phyloP scores from a whole-genome alignment of 2,329 filamentous ascomycete genomes.

The Malbranchea cinnamomea region DNA sequence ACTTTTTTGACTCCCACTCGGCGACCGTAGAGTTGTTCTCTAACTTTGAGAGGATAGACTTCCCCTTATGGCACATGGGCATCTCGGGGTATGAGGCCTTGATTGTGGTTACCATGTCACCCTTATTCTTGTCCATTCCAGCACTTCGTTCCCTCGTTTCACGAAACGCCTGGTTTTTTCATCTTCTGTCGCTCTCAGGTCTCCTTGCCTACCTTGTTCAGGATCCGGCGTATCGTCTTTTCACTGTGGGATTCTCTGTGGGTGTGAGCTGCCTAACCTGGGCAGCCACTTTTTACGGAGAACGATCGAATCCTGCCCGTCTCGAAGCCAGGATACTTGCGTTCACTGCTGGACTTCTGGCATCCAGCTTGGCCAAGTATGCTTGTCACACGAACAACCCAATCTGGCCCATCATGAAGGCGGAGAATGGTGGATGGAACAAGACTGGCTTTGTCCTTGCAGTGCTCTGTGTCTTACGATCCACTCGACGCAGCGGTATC shows the following conservation, averaged over 20 bases:
- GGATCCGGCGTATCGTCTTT: constrained; percentile 60
- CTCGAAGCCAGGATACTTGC: constrained; percentile 72
- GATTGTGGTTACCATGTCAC: constrained; percentile 71
- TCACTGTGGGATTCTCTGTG: constrained; percentile 66
- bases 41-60: constrained; percentile 42
- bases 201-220: constrained; percentile 65
- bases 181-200: constrained; percentile 64
- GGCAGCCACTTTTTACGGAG: constrained; percentile 66
- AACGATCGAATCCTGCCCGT: constrained; percentile 56
- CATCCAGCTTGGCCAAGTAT: constrained; percentile 82
- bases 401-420: constrained; percentile 88
- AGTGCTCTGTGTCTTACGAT: constrained; percentile 57
- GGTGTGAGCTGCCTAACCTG: constrained; percentile 69
- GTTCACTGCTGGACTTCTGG: constrained; percentile 65
- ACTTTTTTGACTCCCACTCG: too few relatives aligned
- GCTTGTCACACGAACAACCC: constrained; percentile 92
- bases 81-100: constrained; percentile 91
- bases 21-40: too few relatives aligned
- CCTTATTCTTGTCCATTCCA: constrained; percentile 58
- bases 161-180: constrained; percentile 53
- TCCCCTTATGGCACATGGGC: constrained; percentile 97
- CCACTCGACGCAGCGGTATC: constrained; percentile 51
- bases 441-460: constrained; percentile 64
- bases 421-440: constrained; percentile 83
- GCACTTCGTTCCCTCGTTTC: constrained; percentile 53